A percentile compares a stretch with the other conserved stretches of the same genome.
phyloP scores from a whole-genome alignment of 2,329 filamentous ascomycete genomes.

The Claviceps quebecensis region DNA sequence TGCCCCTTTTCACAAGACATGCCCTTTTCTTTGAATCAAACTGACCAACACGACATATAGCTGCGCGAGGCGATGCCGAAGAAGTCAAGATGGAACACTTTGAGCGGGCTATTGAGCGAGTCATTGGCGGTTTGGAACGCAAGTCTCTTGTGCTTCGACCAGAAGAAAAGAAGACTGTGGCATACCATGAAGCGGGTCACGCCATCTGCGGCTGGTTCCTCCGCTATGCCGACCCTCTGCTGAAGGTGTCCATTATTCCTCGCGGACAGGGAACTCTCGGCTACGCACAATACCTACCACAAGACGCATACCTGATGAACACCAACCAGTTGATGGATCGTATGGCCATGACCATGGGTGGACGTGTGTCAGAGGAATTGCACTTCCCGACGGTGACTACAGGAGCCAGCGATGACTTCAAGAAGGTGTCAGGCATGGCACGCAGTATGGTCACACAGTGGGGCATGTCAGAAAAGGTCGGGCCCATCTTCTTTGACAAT shows the following conservation, averaged over 20 bases:
- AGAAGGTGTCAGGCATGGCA: constrained; percentile 93
- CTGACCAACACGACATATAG: constrained; percentile 29
- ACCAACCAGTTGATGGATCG: constrained; percentile 94
- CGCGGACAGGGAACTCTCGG: constrained; percentile 86
- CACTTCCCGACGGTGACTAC: constrained; percentile 96
- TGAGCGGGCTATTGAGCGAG: constrained; percentile 93
- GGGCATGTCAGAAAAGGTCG: constrained; percentile 93
- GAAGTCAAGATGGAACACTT: constrained; percentile 83
- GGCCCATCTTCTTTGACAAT: constrained; percentile 81
- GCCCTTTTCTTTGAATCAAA: constrained; percentile 11
- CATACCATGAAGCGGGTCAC: constrained; percentile 96
- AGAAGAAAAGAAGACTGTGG: constrained; percentile 87
- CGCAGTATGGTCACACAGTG: constrained; percentile 98
- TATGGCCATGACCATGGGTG: constrained; percentile 98
- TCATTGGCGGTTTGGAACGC: constrained; percentile 92
- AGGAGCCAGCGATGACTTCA: constrained; percentile 92
- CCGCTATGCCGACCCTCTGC: constrained; percentile 85
- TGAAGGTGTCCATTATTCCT: constrained; percentile 98
- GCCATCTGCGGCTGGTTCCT: constrained; percentile 99
- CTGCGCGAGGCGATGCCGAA: constrained; percentile 68
- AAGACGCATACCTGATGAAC: constrained; percentile 91
- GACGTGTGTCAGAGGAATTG: constrained; percentile 86
- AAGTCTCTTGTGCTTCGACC: constrained; percentile 89
- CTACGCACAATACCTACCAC: constrained; percentile 93
- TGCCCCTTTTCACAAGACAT: constrained; percentile 7